Base-by-base conservation (phyloP, 1,139 yeast species). In the Ashbya aceris region DNA sequence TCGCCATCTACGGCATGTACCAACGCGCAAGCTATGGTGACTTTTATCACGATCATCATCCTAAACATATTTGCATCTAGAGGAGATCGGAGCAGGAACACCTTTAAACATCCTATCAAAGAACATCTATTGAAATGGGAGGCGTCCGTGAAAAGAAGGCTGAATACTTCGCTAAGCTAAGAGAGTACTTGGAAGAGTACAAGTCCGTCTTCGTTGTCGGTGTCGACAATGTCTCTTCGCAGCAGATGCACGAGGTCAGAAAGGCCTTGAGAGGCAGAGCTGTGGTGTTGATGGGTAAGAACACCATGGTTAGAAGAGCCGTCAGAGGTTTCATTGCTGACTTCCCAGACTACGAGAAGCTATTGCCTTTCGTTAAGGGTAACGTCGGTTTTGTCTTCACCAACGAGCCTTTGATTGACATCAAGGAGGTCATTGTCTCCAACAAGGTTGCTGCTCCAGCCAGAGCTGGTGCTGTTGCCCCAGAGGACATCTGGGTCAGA, bases 291-390 rank as follows among this genome's bases (percentile, higher is more conserved):
- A 91, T 93, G 97, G 99, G 99, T 79, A 91, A 91, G 85, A 91
- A 91, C 96, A 93, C 99, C 79, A 89, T 93, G 97, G 96, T 93
- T 61, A 87, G 99, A 79, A 89, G 98, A 79, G 99, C 98, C 68
- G 76, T 91, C 79, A 87, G 97, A 77, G 94, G 87, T 62, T 86
- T 86, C 83, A 69, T 89, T 61, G 45, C 82, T 64, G 97, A 89
- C 69, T 78, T 86, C 74, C 96, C 98, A 69, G 96, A 91, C 65
- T 84, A 69, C 68, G 98, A 91, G 78, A 87, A 83, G 73, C 73
- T 91, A 66, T 76, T 91, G 72, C 98, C 98, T 60, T 82, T 72
- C 76, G 77, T 93, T 70, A 86, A 73, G 73, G 98, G 98, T 74
- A 91, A 91, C 78, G 89, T 91, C 76, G 98, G 98, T 78, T 91